Evolutionary conservation across 495 filamentous ascomycete genomes (phyloP).

Genomic region (Penicillium pancosmium): DNA sequence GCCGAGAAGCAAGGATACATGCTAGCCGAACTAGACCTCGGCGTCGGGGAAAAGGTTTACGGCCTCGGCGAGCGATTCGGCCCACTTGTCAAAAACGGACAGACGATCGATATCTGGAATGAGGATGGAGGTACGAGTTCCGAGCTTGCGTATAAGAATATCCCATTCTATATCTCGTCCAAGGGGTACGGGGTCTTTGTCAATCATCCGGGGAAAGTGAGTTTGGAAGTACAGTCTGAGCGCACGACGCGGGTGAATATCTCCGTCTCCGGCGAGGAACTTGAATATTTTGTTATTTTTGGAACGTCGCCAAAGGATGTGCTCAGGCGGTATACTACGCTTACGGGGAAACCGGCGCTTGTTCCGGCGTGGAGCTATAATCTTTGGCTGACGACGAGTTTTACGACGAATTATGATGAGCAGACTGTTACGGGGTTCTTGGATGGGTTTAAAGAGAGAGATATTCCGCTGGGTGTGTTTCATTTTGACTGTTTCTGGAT

Average conservation of each 20-base stretch:
- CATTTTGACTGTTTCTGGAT: conserved; percentile 75
- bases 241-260: conserved; percentile 65
- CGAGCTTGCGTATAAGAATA: conserved; percentile 75
- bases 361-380: conserved; percentile 73
- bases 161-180: conserved; percentile 70
- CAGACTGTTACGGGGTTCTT: conserved; percentile 67
- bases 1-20: conserved; percentile 59
- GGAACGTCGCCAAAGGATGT: conserved; percentile 69
- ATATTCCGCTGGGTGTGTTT: conserved; percentile 69
- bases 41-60: conserved; percentile 68
- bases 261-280: conserved; percentile 60
- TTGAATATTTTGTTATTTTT: conserved; percentile 66
- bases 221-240: conserved; percentile 70
- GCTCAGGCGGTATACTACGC: conserved; percentile 59
- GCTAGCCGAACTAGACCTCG: conserved; percentile 62
- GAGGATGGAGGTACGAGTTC: conserved; percentile 71
- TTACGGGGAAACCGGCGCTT: conserved; percentile 62
- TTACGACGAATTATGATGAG: conserved; percentile 73
- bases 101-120: conserved; percentile 69
- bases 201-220: conserved; percentile 59
- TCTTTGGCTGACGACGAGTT: conserved; percentile 70
- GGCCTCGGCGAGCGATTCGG: conserved; percentile 74
- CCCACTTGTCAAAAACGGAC: conserved; percentile 69
- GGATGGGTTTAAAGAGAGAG: conserved; percentile 65
- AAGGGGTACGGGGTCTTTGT: conserved; percentile 74